Evolutionary conservation across 179 eudicot genomes (phyloP).

Genomic region (Nepenthes alata): DNA sequence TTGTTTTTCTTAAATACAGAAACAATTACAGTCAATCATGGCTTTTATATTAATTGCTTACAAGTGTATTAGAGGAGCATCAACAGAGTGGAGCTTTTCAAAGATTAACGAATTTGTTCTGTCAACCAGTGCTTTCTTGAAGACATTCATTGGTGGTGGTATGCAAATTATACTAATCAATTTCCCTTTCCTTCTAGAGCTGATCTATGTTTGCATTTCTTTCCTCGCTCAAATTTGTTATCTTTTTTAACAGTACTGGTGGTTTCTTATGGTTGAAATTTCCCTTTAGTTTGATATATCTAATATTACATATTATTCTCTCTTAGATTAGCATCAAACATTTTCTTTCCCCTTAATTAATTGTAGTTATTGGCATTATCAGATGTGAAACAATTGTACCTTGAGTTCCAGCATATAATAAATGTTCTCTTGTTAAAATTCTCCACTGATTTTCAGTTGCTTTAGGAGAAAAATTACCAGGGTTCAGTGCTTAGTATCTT

Average conservation of each 20-base stretch:
- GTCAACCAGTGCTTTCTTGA: conserved; percentile 28
- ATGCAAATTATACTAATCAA: not conserved
- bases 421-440: too few relatives aligned
- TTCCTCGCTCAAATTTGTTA: not conserved
- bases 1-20: conserved; percentile 35
- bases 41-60: conserved; percentile 55
- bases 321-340: too few relatives aligned
- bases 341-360: too few relatives aligned
- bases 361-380: too few relatives aligned
- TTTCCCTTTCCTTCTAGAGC: not conserved
- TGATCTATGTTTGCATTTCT: conserved; percentile 1
- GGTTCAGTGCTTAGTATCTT: too few relatives aligned
- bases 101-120: conserved; percentile 43
- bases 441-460: too few relatives aligned
- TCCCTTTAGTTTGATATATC: too few relatives aligned
- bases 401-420: too few relatives aligned
- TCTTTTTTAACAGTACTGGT: not conserved
- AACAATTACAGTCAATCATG: conserved; percentile 41
- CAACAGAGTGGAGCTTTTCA: conserved; percentile 50
- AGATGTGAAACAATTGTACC: too few relatives aligned
- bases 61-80: conserved; percentile 55
- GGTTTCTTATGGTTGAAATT: not conserved
- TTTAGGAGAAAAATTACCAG: too few relatives aligned
- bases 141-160: conserved; percentile 45
- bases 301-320: too few relatives aligned